Evolutionary conservation across 2,329 filamentous ascomycete genomes (phyloP), one percentile per base, ranked within the genome.

Genomic region (Lojkania enalia): DNA sequence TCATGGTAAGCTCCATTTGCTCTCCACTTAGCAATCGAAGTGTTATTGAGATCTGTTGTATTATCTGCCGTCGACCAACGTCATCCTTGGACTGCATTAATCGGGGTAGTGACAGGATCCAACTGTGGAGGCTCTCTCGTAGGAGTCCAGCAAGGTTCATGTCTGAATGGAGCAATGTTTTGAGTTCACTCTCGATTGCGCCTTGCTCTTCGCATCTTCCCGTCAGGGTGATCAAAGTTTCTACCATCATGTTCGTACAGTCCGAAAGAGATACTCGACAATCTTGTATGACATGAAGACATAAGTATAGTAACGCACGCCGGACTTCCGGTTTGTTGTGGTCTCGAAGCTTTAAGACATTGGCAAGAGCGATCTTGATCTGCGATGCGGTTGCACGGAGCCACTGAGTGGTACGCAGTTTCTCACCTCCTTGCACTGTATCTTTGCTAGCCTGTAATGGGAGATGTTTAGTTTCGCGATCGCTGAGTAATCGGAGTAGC

Each of bases 41-140:
- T 0, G 87, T 84, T 36, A 84, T 86, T 12, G 86, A 81, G n/a
- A 99, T 79, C 51, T 92, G 88, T 20, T 80, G 79, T 19, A 97
- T 79, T 2, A 85, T 83, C 43, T 80, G 79, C 49, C 83, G 78
- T 65, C 95, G 95, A 20, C 79, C 75, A n/a, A 77, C 77, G 55
- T 96, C 90, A 58, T 97, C 90, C 54, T 84, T 86, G 6, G 84
- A 82, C 64, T 92, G 89, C 83, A 96, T 91, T 12, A 89, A 71
- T 13, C 90, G 81, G 4, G 92, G 86, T 14, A 99, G 78, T 30
- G 88, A 85, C 2, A 83, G 82, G 18, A 91, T 80, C 90, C 91
- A 96, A 40, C 84, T 84, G 65, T 92, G 87, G 1, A 95, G 77
- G 1, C 82, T 86, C 20, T 78, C 80, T 56, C 88, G 88, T 19